Percentiles rank a stretch among this genome's conserved stretches.
Conservation (phyloP, 2,329 filamentous ascomycete species). For the Scedosporium minutisporum region DNA sequence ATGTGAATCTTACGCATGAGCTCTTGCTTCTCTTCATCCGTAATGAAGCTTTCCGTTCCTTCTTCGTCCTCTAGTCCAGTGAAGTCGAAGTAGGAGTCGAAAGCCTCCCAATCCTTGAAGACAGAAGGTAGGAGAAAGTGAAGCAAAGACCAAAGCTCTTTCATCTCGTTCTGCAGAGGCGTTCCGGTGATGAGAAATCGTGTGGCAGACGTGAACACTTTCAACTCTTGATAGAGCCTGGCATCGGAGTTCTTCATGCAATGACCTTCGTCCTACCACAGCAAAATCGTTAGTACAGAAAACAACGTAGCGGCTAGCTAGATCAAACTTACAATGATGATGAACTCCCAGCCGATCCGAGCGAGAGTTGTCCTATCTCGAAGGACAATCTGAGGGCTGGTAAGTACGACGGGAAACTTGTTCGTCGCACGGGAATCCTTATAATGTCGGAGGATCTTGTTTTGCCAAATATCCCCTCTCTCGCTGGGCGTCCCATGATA, state of each 20-base stretch:
- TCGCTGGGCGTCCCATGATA: constrained; percentile 81
- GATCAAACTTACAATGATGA: constrained; percentile 63
- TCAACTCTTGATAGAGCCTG: constrained; percentile 77
- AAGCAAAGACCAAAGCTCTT: constrained; percentile 87
- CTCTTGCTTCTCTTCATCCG: constrained; percentile 54
- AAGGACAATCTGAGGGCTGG: constrained; percentile 93
- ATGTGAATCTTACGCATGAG: constrained; percentile 70
- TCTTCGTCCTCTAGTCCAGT: constrained; percentile 79
- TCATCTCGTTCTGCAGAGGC: constrained; percentile 88
- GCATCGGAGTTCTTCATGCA: constrained; percentile 96
- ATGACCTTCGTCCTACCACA: constrained; percentile 75
- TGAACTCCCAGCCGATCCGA: constrained; percentile 90
- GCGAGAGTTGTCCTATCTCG: constrained; percentile 74
- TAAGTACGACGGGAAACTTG: constrained; percentile 85
- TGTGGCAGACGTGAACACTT: constrained; percentile 83
- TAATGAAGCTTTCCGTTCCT: constrained; percentile 67
- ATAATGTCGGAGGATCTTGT: constrained; percentile 61
- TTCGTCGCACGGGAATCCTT: constrained; percentile 38
- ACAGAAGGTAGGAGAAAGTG: constrained; percentile 90
- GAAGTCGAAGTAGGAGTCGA: constrained; percentile 96
- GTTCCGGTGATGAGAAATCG: constrained; percentile 90
- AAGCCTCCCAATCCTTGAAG: constrained; percentile 86
- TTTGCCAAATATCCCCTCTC: constrained; percentile 64
- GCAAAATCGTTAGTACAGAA: neutral
- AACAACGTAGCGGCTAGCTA: neutral